A percentile compares a stretch with the other conserved stretches of the same genome.
Evolutionary conservation across 768 basidiomycete species (phyloP).

Genomic region (Serendipita vermifera): DNA sequence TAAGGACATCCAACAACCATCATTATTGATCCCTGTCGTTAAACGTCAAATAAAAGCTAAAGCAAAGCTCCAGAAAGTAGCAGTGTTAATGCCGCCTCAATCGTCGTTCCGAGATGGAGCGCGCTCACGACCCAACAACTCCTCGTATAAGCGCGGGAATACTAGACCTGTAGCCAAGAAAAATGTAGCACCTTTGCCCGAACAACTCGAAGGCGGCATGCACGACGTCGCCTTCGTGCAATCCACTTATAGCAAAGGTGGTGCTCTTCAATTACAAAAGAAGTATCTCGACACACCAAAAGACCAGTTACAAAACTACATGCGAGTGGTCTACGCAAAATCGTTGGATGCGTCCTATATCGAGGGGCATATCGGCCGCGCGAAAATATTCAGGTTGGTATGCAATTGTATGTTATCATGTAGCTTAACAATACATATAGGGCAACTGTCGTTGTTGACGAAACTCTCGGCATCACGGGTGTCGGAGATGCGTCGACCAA

Average conservation of each 20-base stretch:
- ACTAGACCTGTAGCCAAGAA: background rate
- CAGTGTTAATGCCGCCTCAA: background rate
- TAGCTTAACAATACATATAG: conserved; percentile 14
- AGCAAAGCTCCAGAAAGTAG: too few species aligned
- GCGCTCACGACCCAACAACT: background rate
- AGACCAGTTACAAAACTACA: background rate
- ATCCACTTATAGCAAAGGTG: conserved; percentile 2
- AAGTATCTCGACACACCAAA: conserved; percentile 8
- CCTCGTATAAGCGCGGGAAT: background rate
- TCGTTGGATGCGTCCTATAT: background rate
- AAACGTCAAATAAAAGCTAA: too few species aligned
- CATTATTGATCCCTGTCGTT: too few species aligned
- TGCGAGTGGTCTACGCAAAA: background rate
- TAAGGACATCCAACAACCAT: too few species aligned
- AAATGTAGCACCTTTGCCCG: background rate
- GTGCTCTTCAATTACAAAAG: background rate
- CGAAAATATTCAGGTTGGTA: background rate
- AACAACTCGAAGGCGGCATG: conserved; percentile 8
- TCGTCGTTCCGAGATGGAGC: background rate
- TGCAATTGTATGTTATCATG: background rate
- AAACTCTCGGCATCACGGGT: conserved; percentile 31
- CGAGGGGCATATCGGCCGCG: background rate
- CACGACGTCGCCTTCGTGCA: conserved; percentile 10
- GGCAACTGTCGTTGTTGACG: conserved; percentile 21
- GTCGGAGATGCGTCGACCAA: conserved; percentile 46